Evolutionary conservation across 2,329 filamentous ascomycete species (phyloP).

Genomic region (Verticillium tricorpus): DNA sequence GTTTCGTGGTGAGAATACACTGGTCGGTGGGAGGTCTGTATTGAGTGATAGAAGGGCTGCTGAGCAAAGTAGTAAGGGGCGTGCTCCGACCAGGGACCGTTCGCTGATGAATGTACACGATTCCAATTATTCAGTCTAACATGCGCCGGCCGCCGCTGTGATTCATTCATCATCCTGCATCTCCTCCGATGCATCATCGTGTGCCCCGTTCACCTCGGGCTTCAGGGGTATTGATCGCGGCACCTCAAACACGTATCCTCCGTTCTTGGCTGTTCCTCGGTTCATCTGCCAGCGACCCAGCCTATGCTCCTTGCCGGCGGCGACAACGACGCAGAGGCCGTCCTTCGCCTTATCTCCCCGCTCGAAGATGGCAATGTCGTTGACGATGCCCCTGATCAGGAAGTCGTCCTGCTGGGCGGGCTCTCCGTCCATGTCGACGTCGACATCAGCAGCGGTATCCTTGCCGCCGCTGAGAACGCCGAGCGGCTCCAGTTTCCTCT

Average conservation of each 20-base stretch:
- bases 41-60: background rate
- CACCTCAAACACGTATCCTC: slow-evolving; percentile 84
- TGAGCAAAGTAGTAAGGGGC: background rate
- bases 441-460: background rate
- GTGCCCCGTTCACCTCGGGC: slow-evolving; percentile 26
- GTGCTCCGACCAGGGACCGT: background rate
- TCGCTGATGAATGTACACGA: background rate
- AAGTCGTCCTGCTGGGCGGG: slow-evolving; percentile 8
- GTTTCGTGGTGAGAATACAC: background rate
- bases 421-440: background rate
- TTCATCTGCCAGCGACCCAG: slow-evolving; percentile 75
- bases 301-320: slow-evolving; percentile 79
- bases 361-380: slow-evolving; percentile 84
- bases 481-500: slow-evolving; percentile 67
- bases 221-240: slow-evolving; percentile 36
- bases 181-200: slow-evolving; percentile 19
- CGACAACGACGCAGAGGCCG: slow-evolving; percentile 80
- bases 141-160: background rate
- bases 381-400: slow-evolving; percentile 70
- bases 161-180: slow-evolving; percentile 6
- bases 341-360: slow-evolving; percentile 70
- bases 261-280: slow-evolving; percentile 62
- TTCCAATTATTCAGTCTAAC: background rate
- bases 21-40: background rate
- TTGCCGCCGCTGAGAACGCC: slow-evolving; percentile 50